Percentiles rank a stretch among this genome's conserved stretches.
These are phyloP conservation scores for Pichia sp. DNA, from an alignment of 1,139 yeast species.

Conservation along the genomic window DNA sequence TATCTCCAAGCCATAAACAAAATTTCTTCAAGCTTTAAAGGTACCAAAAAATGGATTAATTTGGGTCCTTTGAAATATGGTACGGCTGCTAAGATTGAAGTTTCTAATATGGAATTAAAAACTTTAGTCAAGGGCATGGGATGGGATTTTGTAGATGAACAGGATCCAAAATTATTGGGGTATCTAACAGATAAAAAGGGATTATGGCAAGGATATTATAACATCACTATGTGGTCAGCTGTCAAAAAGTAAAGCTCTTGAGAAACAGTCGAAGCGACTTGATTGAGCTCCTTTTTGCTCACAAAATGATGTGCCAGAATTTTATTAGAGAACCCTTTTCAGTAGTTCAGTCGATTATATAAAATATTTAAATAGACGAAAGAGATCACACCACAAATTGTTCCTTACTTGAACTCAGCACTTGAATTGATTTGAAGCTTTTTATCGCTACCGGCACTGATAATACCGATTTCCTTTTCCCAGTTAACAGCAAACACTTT, in stretches of 20 bases:
- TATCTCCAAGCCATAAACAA: constrained; percentile 60
- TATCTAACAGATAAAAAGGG: constrained; percentile 63
- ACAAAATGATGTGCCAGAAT: neutral
- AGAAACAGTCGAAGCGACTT: too few relatives aligned
- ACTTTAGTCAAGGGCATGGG: constrained; percentile 51
- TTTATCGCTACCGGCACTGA: constrained; percentile 93
- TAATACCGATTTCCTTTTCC: constrained; percentile 74
- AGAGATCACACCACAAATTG: neutral
- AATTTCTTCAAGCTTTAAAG: constrained; percentile 35
- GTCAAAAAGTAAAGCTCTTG: constrained; percentile 12
- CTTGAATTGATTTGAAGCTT: constrained; percentile 71
- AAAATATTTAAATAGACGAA: neutral
- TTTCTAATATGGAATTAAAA: constrained; percentile 59
- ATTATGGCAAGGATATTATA: constrained; percentile 75
- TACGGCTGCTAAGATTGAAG: constrained; percentile 74
- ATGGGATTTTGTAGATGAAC: constrained; percentile 52
- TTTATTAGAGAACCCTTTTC: neutral
- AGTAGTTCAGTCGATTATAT: neutral
- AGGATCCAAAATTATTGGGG: constrained; percentile 37
- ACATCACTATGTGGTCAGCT: constrained; percentile 49
- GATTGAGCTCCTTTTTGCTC: too few relatives aligned
- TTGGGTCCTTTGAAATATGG: constrained; percentile 88
- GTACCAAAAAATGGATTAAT: constrained; percentile 61
- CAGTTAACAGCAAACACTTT: constrained; percentile 88
- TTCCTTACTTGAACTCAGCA: constrained; percentile 26